Percentiles rank a stretch among this genome's conserved stretches.
Evolutionary conservation across 768 basidiomycete species (phyloP).

Genomic region (Gloeopeniophorella convolvens): DNA sequence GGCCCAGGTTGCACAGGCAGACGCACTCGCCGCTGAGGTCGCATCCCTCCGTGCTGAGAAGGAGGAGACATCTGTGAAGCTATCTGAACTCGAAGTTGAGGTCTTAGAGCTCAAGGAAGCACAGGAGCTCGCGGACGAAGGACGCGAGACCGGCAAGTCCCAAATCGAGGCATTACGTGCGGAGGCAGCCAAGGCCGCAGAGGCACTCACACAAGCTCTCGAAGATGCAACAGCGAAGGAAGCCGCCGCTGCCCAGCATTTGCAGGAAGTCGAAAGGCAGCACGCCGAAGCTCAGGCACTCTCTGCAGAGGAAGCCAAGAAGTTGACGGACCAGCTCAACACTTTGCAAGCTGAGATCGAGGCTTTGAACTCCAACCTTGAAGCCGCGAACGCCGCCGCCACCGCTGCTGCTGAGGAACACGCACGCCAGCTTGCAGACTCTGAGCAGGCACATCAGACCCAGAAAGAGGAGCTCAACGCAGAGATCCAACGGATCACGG

Average conservation of each 20-base stretch:
- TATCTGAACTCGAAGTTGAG: conserved; percentile 80
- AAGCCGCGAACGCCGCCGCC: conserved; percentile 38
- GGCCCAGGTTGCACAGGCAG: conserved; percentile 36
- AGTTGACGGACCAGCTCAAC: conserved; percentile 15
- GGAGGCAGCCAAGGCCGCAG: conserved; percentile 43
- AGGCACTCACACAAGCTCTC: conserved; percentile 41
- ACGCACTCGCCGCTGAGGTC: conserved; percentile 44
- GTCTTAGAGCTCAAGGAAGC: conserved; percentile 70
- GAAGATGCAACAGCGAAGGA: conserved; percentile 45
- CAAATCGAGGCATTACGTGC: conserved; percentile 48
- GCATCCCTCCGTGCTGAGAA: conserved; percentile 52
- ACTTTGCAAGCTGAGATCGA: conserved; percentile 33
- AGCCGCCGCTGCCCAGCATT: conserved; percentile 34
- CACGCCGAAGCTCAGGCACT: conserved; percentile 44
- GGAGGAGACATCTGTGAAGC: conserved; percentile 61
- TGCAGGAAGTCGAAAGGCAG: conserved; percentile 35
- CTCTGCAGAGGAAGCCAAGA: conserved; percentile 33
- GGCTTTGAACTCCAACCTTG: conserved; percentile 40
- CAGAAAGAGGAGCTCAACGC: conserved; percentile 47
- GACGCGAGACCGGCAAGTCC: conserved; percentile 38
- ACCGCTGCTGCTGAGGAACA: conserved; percentile 43
- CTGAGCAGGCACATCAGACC: conserved; percentile 42
- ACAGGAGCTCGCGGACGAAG: conserved; percentile 59
- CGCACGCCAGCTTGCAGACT: conserved; percentile 42
- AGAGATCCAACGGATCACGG: conserved; percentile 47